Evolutionary conservation across 192 early-diverging fungal genomes (phyloP).

Genomic region (Coemansia sp.): DNA sequence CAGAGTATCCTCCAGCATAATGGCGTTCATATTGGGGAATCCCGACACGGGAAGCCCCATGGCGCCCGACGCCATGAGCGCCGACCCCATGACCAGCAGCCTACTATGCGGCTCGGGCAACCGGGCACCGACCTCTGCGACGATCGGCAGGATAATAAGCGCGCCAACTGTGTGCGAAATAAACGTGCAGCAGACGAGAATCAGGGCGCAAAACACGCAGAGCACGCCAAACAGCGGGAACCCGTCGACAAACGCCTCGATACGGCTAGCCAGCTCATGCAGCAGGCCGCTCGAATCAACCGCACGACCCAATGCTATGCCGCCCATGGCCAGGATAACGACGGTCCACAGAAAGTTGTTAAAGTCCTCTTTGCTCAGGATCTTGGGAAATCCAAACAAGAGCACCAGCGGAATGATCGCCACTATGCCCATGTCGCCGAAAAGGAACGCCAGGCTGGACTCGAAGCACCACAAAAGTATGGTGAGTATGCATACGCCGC

Average conservation of each 20-base stretch:
- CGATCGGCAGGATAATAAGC: conserved; percentile 94
- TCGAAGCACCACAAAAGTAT: conserved; percentile 92
- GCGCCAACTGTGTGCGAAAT: conserved; percentile 96
- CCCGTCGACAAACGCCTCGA: conserved; percentile 68
- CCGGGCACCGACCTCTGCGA: conserved; percentile 81
- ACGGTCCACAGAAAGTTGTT: conserved; percentile 97
- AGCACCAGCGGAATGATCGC: conserved; percentile 89
- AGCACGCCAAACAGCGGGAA: conserved; percentile 73
- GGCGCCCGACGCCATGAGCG: conserved; percentile 86
- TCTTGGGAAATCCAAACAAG: conserved; percentile 86
- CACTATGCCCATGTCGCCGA: conserved; percentile 97
- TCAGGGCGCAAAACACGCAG: conserved; percentile 76
- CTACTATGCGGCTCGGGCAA: conserved; percentile 79
- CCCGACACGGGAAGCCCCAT: conserved; percentile 94
- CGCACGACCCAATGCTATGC: conserved; percentile 90
- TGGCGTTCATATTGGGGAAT: conserved; percentile 98
- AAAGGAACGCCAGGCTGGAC: conserved; percentile 66
- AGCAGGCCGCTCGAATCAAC: conserved; percentile 89
- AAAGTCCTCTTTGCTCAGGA: conserved; percentile 95
- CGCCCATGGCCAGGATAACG: conserved; percentile 92
- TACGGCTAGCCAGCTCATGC: conserved; percentile 69
- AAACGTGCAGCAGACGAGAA: conserved; percentile 87
- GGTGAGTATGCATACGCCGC: conserved; percentile 70
- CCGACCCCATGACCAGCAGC: conserved; percentile 81
- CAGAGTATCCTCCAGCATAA: conserved; percentile 86